Percentiles rank a stretch among this genome's conserved stretches.
Conservation (phyloP, 2,329 filamentous ascomycete genomes). For the Alternaria novae-zelandiae region DNA sequence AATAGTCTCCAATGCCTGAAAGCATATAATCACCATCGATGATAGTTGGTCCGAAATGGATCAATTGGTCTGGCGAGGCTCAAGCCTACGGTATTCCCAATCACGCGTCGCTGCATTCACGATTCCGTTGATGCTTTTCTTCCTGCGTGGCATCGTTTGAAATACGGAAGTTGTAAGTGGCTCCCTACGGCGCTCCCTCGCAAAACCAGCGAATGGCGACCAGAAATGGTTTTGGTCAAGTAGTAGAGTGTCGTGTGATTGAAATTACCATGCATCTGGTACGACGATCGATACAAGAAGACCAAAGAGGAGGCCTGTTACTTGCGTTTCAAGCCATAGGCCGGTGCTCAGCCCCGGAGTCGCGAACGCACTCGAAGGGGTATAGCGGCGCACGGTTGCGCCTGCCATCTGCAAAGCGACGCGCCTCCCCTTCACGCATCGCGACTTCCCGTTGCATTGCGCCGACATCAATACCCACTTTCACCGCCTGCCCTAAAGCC, state of each 20-base stretch:
- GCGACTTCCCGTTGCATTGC: constrained; percentile 37
- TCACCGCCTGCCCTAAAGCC: constrained; percentile 23
- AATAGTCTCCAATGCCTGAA: neutral
- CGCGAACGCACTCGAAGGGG: constrained; percentile 2
- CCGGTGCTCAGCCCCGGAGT: neutral
- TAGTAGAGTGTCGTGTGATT: neutral
- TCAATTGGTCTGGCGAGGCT: neutral
- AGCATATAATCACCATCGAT: neutral
- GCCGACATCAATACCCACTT: constrained; percentile 26
- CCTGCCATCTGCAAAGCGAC: constrained; percentile 34
- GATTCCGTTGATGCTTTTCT: neutral
- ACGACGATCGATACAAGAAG: neutral
- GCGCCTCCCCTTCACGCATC: constrained; percentile 43
- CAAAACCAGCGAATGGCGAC: neutral
- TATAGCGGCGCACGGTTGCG: constrained; percentile 28
- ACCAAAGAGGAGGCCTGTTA: neutral
- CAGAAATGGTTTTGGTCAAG: neutral
- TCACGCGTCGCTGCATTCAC: neutral
- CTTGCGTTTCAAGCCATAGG: neutral
- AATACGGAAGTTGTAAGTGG: neutral
- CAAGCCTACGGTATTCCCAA: neutral
- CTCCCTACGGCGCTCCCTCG: neutral
- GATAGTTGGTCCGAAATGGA: neutral
- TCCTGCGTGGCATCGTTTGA: neutral
- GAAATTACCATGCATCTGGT: neutral